phyloP scores from a whole-genome alignment of 768 basidiomycete genomes.

The Hemileccinum rubropunctum region DNA sequence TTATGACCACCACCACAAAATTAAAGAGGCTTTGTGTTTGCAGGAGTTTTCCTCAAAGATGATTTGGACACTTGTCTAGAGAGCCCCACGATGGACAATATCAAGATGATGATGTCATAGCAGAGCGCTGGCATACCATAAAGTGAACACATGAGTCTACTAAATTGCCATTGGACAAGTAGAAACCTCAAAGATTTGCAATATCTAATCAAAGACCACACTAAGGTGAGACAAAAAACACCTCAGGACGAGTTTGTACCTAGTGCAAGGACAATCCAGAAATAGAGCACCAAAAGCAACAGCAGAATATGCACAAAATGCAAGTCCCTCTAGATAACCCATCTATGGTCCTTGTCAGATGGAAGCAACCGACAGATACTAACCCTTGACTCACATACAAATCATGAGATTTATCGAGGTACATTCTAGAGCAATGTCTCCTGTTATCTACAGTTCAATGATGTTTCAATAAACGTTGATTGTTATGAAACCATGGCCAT shows the following conservation, averaged over 20 bases:
- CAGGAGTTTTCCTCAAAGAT: constrained; percentile 14
- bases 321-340: constrained; percentile 26
- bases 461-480: background rate
- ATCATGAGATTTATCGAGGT: constrained; percentile 28
- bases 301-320: constrained; percentile 16
- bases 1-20: constrained; percentile 15
- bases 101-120: constrained; percentile 21
- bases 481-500: background rate
- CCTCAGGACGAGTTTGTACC: constrained; percentile 6
- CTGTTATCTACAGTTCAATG: constrained; percentile 10
- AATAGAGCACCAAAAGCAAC: constrained; percentile 8
- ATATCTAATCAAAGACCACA: constrained; percentile 22
- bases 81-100: constrained; percentile 16
- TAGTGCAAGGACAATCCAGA: constrained; percentile 22
- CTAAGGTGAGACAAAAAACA: background rate
- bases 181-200: constrained; percentile 1
- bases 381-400: constrained; percentile 20
- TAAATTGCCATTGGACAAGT: background rate
- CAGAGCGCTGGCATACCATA: constrained; percentile 13
- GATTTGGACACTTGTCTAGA: constrained; percentile 15
- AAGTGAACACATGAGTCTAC: background rate
- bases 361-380: background rate
- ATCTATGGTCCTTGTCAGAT: constrained; percentile 14
- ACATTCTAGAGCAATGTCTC: constrained; percentile 14
- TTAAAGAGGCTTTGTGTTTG: constrained; percentile 20